phyloP scores from a whole-genome alignment of 208 protist species.

The Crithidia bombi region DNA sequence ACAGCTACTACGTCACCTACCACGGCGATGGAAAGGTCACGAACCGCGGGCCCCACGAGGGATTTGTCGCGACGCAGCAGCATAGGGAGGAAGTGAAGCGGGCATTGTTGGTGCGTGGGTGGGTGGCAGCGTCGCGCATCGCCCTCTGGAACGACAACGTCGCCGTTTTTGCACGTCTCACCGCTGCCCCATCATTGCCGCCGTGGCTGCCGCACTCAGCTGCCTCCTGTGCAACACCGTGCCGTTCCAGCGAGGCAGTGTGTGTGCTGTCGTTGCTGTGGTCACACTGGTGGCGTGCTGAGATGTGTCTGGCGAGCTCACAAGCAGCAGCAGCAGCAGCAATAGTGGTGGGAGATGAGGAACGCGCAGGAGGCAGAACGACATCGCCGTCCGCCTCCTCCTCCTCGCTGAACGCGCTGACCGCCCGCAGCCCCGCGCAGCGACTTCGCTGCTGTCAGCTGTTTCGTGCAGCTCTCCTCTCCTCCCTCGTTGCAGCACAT shows the following conservation, averaged over 20 bases:
- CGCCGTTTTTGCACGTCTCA: conserved; percentile 11
- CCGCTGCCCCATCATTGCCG: background rate
- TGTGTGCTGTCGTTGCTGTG: background rate
- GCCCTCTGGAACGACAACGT: conserved; percentile 36
- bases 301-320: background rate
- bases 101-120: conserved; percentile 4
- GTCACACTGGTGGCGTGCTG: conserved; percentile 10
- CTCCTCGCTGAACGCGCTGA: background rate
- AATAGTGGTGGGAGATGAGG: background rate
- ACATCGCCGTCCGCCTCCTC: no score
- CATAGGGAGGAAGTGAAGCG: background rate
- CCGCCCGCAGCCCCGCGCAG: background rate
- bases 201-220: background rate
- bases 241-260: background rate
- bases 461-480: background rate
- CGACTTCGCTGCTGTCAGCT: conserved; percentile 5
- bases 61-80: background rate
- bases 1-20: conserved; percentile 39
- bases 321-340: background rate
- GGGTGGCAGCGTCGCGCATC: conserved; percentile 32
- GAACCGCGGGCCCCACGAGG: background rate
- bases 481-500: background rate
- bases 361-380: no score
- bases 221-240: background rate
- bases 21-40: conserved; percentile 7